Conservation (phyloP, 2,329 filamentous ascomycete genomes). For the Rutstroemia sp. region DNA sequence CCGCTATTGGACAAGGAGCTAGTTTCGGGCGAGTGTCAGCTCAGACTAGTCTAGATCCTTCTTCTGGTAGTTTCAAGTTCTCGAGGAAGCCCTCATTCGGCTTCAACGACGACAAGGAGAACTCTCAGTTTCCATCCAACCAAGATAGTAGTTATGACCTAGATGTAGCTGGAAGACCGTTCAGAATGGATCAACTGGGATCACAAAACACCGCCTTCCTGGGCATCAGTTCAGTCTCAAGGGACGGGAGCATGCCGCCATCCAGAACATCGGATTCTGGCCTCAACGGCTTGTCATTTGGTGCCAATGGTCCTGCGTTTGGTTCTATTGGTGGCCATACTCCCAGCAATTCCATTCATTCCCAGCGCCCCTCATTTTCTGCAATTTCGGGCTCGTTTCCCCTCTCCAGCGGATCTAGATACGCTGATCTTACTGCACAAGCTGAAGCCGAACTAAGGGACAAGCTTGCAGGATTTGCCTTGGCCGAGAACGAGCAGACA, state of each 20-base stretch:
- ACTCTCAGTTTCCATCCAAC: conserved; percentile 18
- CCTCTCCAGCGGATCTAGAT: conserved; percentile 35
- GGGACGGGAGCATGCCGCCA: conserved; percentile 48
- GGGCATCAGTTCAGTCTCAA: conserved; percentile 38
- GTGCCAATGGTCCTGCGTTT: conserved; percentile 18
- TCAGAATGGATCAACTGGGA: conserved; percentile 21
- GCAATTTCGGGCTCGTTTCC: conserved; percentile 40
- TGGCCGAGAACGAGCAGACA: conserved; percentile 19
- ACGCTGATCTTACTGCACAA: conserved; percentile 17
- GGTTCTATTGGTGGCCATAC: conserved; percentile 32
- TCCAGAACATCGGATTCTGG: conserved; percentile 46
- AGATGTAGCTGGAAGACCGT: conserved; percentile 17
- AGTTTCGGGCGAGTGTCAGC: conserved; percentile 30
- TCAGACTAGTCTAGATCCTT: conserved; percentile 38
- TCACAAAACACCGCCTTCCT: conserved; percentile 39
- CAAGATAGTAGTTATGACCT: conserved; percentile 20
- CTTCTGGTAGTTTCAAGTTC: conserved; percentile 36
- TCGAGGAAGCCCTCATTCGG: conserved; percentile 23
- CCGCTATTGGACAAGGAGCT: conserved; percentile 37
- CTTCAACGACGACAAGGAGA: conserved; percentile 28
- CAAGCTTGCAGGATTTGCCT: conserved; percentile 23
- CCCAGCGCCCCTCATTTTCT: conserved; percentile 38
- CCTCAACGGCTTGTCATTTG: conserved; percentile 20
- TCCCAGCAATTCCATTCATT: conserved; percentile 39
- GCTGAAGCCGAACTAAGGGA: conserved; percentile 24